Evolutionary conservation across 495 filamentous ascomycete genomes (phyloP).

Genomic region (Acidiella bohemica): DNA sequence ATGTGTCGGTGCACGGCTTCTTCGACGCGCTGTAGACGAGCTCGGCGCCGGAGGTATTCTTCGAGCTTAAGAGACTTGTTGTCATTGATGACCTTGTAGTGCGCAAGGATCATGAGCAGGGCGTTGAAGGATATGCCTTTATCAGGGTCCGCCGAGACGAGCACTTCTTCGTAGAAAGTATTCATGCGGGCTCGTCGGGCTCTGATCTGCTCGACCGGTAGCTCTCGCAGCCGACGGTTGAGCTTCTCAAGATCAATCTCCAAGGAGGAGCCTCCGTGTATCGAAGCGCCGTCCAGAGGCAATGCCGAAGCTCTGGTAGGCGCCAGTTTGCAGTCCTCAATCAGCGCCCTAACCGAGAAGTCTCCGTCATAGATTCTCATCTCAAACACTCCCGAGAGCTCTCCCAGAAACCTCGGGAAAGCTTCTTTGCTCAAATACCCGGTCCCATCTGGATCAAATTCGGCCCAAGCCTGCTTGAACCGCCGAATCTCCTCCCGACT

Average conservation of each 20-base stretch:
- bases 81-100: slow-evolving; percentile 98
- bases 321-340: slow-evolving; percentile 60
- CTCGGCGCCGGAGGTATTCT: slow-evolving; percentile 84
- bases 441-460: slow-evolving; percentile 77
- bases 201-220: slow-evolving; percentile 63
- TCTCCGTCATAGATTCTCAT: slow-evolving; percentile 95
- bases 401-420: slow-evolving; percentile 78
- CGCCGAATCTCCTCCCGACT: slow-evolving; percentile 84
- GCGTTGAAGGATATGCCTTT: slow-evolving; percentile 84
- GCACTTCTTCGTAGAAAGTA: slow-evolving; percentile 86
- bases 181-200: slow-evolving; percentile 66
- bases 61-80: slow-evolving; percentile 89
- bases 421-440: slow-evolving; percentile 85
- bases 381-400: slow-evolving; percentile 86
- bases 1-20: slow-evolving; percentile 81
- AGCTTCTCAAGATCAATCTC: slow-evolving; percentile 63
- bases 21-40: slow-evolving; percentile 87
- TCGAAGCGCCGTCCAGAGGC: slow-evolving; percentile 47
- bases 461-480: slow-evolving; percentile 98
- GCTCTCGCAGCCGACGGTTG: slow-evolving; percentile 55
- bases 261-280: slow-evolving; percentile 31
- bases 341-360: slow-evolving; percentile 66
- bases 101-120: slow-evolving; percentile 91
- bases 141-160: slow-evolving; percentile 80
- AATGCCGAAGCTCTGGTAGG: slow-evolving; percentile 30